Evolutionary conservation across 208 protist species (phyloP), one percentile per base, ranked within the genome.

Genomic region (Vickermania spadyakhi): DNA sequence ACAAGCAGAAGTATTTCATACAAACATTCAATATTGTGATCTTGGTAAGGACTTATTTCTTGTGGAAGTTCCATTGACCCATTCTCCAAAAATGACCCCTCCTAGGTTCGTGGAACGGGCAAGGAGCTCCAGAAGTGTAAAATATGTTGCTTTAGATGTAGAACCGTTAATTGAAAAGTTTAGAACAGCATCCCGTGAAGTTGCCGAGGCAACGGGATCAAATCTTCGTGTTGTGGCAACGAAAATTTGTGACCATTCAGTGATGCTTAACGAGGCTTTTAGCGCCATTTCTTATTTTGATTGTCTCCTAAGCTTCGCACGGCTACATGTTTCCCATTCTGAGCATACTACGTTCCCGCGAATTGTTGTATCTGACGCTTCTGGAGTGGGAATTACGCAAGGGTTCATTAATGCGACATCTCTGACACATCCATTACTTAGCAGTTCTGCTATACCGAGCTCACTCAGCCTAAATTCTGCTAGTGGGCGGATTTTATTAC

Each of bases 21-120:
- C 75, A n/a, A 51, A 66, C 28, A 64, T 87, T 18, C 62, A 68
- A 31, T 96, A 84, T 55, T 60, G 57, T 30, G 70, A 88, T 58
- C 51, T 96, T 27, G 91, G 91, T 0, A 91, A 93, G 58, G 91
- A 96, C 53, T 58, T 78, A 14, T 94, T 93, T 68, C 60, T 95
- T 42, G 61, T 94, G 21, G 86, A 96, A 49, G 86, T 96, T 45
- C 71, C 85, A 41, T 31, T 77, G 42, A 2, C 54, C 2, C 65
- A 66, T 28, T 75, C 77, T 1, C 78, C 76, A 13, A 82, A 73
- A 61, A 51, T 63, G 52, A 82, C 67, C 21, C 73, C 76, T 7
- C n/a, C 2, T 2, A 82, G 83, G 28, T 67, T 94, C 62, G 52
- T 78, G 3, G 84, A 94, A 68, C 77, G 84, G 2, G 69, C 83